Evolutionary conservation across 768 basidiomycete genomes (phyloP).

Genomic region (Tephrocybe sp.): DNA sequence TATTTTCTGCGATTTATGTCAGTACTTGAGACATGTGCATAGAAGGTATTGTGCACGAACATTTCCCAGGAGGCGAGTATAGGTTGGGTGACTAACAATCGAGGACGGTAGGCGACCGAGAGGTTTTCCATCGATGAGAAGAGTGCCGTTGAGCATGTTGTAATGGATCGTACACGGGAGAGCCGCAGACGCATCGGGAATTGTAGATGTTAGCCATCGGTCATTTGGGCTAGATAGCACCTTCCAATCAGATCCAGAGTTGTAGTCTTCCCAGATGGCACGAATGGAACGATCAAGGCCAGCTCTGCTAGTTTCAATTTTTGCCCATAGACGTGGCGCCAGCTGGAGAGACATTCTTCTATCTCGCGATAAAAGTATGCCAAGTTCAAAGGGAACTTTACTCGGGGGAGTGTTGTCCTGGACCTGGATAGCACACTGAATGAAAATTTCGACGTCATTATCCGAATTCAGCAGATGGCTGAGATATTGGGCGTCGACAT

Average conservation of each 20-base stretch:
- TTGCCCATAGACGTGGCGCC: constrained; percentile 11
- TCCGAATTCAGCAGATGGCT: constrained; percentile 15
- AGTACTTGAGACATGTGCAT: background rate
- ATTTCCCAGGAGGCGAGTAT: constrained; percentile 33
- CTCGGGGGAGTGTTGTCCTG: constrained; percentile 22
- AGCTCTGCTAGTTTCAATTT: background rate
- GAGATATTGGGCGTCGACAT: constrained; percentile 20
- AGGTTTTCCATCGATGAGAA: constrained; percentile 43
- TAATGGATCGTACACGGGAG: constrained; percentile 28
- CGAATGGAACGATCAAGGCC: constrained; percentile 14
- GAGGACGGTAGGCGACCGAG: constrained; percentile 35
- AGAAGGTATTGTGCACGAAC: constrained; percentile 21
- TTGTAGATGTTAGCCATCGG: constrained; percentile 27
- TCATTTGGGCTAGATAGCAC: constrained; percentile 16
- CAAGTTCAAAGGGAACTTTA: constrained; percentile 5
- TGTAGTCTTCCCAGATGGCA: constrained; percentile 19
- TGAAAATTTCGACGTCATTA: constrained; percentile 22
- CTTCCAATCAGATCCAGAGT: constrained; percentile 20
- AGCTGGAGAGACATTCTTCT: constrained; percentile 26
- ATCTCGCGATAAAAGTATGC: constrained; percentile 27
- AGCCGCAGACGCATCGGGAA: background rate
- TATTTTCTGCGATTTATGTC: constrained; percentile 13
- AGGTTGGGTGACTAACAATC: constrained; percentile 32
- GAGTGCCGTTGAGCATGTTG: constrained; percentile 38
- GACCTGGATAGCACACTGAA: constrained; percentile 25